Evolutionary conservation across 305 asterid genomes (phyloP), one percentile per base, ranked within the genome.

Genomic region (Fraxinus paxiana): DNA sequence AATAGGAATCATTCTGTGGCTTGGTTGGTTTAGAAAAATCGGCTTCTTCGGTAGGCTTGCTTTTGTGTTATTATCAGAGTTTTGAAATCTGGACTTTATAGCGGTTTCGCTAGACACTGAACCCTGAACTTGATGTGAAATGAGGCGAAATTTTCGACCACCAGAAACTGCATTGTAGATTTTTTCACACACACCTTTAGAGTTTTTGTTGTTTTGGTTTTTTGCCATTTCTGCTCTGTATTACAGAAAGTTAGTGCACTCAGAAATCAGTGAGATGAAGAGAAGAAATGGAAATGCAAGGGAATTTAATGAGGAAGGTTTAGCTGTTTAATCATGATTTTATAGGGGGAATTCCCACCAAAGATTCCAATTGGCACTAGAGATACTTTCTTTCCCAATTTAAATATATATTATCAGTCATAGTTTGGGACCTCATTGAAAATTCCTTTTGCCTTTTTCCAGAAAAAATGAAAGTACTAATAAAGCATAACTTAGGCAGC

Each of bases 201-300:
- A 33, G 82, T 61, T 81, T 41, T 15, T 80, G 79, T 1, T 79
- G 37, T 37, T 84, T 15, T 83, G 78, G 31, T 76, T 75, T 1
- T 71, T 77, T 70, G 79, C 78, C 88, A 82, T 85, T 75, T 54
- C 3, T 46, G 46, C 4, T 54, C 15, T 63, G 73, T 61, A 9
- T 61, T 22, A 7, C 70, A 61, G 33, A 61, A 61, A n/a, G 0
- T 15, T 48, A 48, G 74, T 30, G 30, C 4, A 70, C 43, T 38
- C 65, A 63, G 31, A 63, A 12, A 59, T 56, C 75, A 54, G 67
- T 63, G 71, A 41, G 80, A 73, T 75, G 69, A 46, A 61, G 69
- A 59, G 78, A 59, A 38, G 6, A 28, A 71, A 20, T 41, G 77
- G 0, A 30, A 30, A 4, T 30, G 10, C 17, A 17, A 9, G 38